These are phyloP conservation scores for Neoarthrinium moseri DNA, from an alignment of 2,329 filamentous ascomycete genomes.

Conservation along the genomic window DNA sequence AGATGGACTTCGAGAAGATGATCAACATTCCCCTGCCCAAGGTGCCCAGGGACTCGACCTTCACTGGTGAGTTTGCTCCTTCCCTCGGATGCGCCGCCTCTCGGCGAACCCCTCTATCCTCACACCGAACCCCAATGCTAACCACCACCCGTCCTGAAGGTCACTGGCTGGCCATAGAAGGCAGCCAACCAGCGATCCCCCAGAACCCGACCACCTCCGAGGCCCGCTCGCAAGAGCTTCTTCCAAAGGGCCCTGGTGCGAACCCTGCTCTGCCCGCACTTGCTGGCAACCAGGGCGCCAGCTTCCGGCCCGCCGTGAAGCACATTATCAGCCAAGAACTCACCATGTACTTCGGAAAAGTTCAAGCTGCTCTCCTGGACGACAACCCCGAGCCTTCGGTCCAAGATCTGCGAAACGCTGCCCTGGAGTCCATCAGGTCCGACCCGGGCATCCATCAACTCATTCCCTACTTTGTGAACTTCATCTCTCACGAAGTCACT, in stretches of 20 bases:
- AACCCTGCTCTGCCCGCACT: constrained; percentile 83
- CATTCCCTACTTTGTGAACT: constrained; percentile 94
- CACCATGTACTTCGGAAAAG: constrained; percentile 95
- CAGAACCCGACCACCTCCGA: constrained; percentile 92
- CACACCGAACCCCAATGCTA: constrained; percentile 10
- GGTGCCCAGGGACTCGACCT: constrained; percentile 87
- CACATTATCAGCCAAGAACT: constrained; percentile 95
- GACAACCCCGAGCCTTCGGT: constrained; percentile 80
- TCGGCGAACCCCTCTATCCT: too few species aligned
- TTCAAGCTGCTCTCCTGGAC: constrained; percentile 84
- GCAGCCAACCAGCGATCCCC: constrained; percentile 92
- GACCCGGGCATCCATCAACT: constrained; percentile 95
- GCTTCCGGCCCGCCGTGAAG: constrained; percentile 88
- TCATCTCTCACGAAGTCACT: constrained; percentile 93
- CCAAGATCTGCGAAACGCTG: constrained; percentile 72
- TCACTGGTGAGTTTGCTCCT: constrained; percentile 82
- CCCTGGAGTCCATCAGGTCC: constrained; percentile 78
- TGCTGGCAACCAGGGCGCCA: constrained; percentile 78
- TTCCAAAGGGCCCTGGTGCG: constrained; percentile 85
- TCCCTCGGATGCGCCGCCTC: too few species aligned
- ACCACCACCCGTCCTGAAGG: constrained; percentile 47
- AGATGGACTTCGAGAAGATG: constrained; percentile 97
- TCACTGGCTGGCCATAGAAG: constrained; percentile 97
- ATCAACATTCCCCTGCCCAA: constrained; percentile 96
- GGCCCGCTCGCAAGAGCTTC: constrained; percentile 77